A percentile compares a stretch with the other conserved stretches of the same genome.
phyloP scores from a whole-genome alignment of 129 eudicot species.

The Centrapalus pauciflorus region DNA sequence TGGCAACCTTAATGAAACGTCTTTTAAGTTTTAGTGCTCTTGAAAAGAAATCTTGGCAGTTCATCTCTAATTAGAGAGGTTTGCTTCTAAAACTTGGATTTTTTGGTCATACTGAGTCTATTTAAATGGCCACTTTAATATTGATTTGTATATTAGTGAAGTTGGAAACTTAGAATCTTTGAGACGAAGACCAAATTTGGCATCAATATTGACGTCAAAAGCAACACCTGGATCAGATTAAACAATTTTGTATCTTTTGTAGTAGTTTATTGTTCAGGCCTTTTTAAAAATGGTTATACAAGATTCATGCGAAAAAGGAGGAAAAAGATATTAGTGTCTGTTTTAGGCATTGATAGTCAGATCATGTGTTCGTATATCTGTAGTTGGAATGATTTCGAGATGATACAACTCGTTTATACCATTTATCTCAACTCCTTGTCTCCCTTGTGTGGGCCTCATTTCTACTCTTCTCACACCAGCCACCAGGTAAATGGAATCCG shows the following conservation, averaged over 20 bases:
- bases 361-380: not conserved
- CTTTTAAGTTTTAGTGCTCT: not conserved
- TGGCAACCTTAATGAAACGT: not conserved
- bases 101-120: not conserved
- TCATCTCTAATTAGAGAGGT: not conserved
- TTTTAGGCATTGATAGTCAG: not conserved
- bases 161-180: not conserved
- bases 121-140: not conserved
- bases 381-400: not conserved
- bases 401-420: not conserved
- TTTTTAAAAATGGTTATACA: not conserved
- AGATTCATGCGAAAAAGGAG: not conserved
- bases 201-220: not conserved
- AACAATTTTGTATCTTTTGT: not conserved
- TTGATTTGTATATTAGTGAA: not conserved
- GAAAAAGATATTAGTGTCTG: not conserved
- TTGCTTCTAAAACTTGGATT: conserved; percentile 1
- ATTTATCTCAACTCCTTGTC: not conserved
- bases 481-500: too few species aligned
- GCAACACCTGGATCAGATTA: not conserved
- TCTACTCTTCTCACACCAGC: not conserved
- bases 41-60: not conserved
- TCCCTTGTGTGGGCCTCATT: not conserved
- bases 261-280: not conserved
- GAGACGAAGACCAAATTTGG: not conserved